phyloP scores from a whole-genome alignment of 2,329 filamentous ascomycete genomes.

The Pseudocercospora vitis region DNA sequence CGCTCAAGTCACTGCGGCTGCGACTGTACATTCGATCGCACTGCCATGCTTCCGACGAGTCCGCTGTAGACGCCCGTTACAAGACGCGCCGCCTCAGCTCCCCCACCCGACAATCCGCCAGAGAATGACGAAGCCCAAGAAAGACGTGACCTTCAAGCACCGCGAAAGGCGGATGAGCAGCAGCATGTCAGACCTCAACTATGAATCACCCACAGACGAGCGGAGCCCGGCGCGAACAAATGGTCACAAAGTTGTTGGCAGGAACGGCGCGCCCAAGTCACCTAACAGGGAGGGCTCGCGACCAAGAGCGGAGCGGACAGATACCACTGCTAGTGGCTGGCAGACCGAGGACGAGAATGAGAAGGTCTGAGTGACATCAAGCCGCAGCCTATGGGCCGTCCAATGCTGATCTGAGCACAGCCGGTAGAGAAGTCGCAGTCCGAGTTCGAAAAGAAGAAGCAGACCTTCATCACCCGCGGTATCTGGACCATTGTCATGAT shows the following conservation, averaged over 20 bases:
- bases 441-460: slow-evolving; percentile 98
- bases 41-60: neutral
- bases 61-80: neutral
- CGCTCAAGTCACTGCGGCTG: neutral
- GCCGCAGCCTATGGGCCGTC: neutral
- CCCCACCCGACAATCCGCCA: neutral
- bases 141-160: slow-evolving; percentile 63
- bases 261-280: slow-evolving; percentile 40
- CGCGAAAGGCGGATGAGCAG: slow-evolving; percentile 55
- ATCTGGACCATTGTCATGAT: slow-evolving; percentile 99
- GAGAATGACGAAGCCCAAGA: slow-evolving; percentile 55
- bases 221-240: slow-evolving; percentile 42
- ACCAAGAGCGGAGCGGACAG: slow-evolving; percentile 27
- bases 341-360: slow-evolving; percentile 40
- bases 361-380: slow-evolving; percentile 20
- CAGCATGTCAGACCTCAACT: slow-evolving; percentile 59
- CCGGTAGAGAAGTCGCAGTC: slow-evolving; percentile 35
- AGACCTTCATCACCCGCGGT: slow-evolving; percentile 92
- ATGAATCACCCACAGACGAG: slow-evolving; percentile 31
- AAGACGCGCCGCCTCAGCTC: neutral
- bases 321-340: slow-evolving; percentile 36
- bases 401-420: slow-evolving; percentile 13
- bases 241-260: slow-evolving; percentile 52
- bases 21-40: neutral
- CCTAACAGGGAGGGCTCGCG: slow-evolving; percentile 25